Evolutionary conservation across 805 yeast species (phyloP).

Genomic region (Ogataea nonfermentans): DNA sequence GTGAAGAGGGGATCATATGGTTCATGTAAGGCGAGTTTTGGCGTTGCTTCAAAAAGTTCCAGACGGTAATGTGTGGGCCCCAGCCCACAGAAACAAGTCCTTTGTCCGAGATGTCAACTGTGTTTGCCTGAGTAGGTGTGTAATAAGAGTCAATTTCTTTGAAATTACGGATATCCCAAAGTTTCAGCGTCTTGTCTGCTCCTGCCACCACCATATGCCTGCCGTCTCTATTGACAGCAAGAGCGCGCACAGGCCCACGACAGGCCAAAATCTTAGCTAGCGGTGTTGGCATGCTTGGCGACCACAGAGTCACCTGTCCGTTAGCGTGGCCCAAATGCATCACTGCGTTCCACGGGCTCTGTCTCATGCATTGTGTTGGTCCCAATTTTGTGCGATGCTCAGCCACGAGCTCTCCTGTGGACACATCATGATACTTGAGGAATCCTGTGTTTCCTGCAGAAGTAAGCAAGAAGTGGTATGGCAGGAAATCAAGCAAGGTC

Average conservation of each 20-base stretch:
- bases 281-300: slow-evolving; percentile 85
- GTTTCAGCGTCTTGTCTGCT: slow-evolving; percentile 75
- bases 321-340: slow-evolving; percentile 91
- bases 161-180: slow-evolving; percentile 91
- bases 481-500: slow-evolving; percentile 79
- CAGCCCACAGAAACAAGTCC: slow-evolving; percentile 88
- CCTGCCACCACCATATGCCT: slow-evolving; percentile 92
- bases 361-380: slow-evolving; percentile 83
- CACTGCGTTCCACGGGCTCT: slow-evolving; percentile 94
- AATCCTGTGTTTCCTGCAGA: slow-evolving; percentile 89
- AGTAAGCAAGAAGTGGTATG: slow-evolving; percentile 85
- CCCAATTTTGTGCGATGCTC: slow-evolving; percentile 88
- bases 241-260: slow-evolving; percentile 82
- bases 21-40: slow-evolving; percentile 90
- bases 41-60: slow-evolving; percentile 73
- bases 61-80: slow-evolving; percentile 92
- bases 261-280: slow-evolving; percentile 77
- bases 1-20: slow-evolving; percentile 78
- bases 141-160: slow-evolving; percentile 67
- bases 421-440: slow-evolving; percentile 90
- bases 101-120: slow-evolving; percentile 78
- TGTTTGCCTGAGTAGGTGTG: slow-evolving; percentile 82
- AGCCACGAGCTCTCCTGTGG: slow-evolving; percentile 83
- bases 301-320: slow-evolving; percentile 92
- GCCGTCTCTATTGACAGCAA: slow-evolving; percentile 90